A percentile compares a stretch with the other conserved stretches of the same genome.
These are phyloP conservation scores for Hypoxylon intermedium DNA, from an alignment of 495 filamentous ascomycete species.

Conservation along the genomic window DNA sequence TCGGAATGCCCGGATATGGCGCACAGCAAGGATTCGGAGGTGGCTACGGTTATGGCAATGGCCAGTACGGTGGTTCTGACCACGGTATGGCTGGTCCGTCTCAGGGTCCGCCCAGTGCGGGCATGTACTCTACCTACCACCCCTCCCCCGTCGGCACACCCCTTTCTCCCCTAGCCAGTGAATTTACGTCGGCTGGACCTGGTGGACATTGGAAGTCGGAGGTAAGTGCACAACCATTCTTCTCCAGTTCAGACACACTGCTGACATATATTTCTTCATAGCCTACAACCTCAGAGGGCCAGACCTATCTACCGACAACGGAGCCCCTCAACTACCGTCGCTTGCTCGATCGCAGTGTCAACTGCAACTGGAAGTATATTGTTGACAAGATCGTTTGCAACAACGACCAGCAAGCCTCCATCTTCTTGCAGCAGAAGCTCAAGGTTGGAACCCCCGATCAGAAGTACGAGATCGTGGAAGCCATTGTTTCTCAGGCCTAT, in stretches of 20 bases:
- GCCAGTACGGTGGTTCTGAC: constrained; percentile 50
- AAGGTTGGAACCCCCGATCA: constrained; percentile 95
- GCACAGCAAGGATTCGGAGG: constrained; percentile 21
- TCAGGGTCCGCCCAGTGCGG: constrained; percentile 48
- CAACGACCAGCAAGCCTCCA: constrained; percentile 98
- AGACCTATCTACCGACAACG: constrained; percentile 82
- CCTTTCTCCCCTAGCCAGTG: constrained; percentile 82
- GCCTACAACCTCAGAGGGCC: constrained; percentile 61
- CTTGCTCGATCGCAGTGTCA: constrained; percentile 92
- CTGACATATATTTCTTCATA: constrained; percentile 36
- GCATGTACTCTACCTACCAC: constrained; percentile 68
- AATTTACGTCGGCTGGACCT: constrained; percentile 67
- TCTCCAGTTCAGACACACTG: background rate
- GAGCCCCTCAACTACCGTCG: constrained; percentile 98
- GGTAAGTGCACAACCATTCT: constrained; percentile 44
- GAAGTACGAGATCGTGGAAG: constrained; percentile 95
- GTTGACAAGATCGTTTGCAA: constrained; percentile 99
- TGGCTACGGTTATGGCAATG: constrained; percentile 30
- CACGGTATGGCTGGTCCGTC: constrained; percentile 39
- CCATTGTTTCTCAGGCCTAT: constrained; percentile 95
- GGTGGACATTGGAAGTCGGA: constrained; percentile 59
- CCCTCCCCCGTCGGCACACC: constrained; percentile 77
- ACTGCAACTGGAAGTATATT: constrained; percentile 99
- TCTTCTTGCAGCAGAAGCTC: constrained; percentile 98
- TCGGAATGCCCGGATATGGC: constrained; percentile 29